Base-by-base conservation (phyloP, 1,284 basidiomycete species). In the Malassezia yamatoensis region DNA sequence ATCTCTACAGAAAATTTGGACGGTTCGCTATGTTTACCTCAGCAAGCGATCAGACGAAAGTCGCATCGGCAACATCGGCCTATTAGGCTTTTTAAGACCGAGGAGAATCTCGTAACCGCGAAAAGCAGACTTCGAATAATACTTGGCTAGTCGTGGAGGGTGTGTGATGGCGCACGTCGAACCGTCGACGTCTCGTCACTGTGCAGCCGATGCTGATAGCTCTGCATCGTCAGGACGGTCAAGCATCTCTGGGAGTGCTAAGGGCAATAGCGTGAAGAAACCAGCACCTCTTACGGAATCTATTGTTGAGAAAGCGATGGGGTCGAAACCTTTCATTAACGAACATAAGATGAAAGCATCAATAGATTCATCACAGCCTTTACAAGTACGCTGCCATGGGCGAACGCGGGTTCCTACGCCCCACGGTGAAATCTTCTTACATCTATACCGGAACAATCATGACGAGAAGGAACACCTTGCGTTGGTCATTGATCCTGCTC, bases 391-490 rank as follows among this genome's bases (percentile, higher is more conserved):
- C 71, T 99, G 94, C 76, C 88, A 94, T 83, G 94, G 90, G 3
- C 86, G 94, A 54, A 96, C 94, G 4, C 84, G 94, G 44, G 88
- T 99, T 66, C 94, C 94, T 18, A 98, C 94, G 0, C 88, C 90
- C 0, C 89, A 98, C 72, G 93, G 93, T 21, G 85, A 89, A 18
- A 83, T 87, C 34, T 96, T 96, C 77, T 81, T 96, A 13, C 90
- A 98, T 71, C 79, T 98, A 38, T 98, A 98, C 78, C 78, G 78
- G 57, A 96, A 96, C 75, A 87, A 85, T 70, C 83, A 81, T 57
- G 89, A 90, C 77, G 53, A 61, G 42, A 98, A 98, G 77, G 94
- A 99, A 74, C 94, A 99, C 74, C 82, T 99, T n/a, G 93, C 94
- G 0, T 83, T 99, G 53, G 90, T 98, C 58, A 82, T 93, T 46